phyloP scores from a whole-genome alignment of 1,284 basidiomycete genomes.

The Apiotrichum gracile region DNA sequence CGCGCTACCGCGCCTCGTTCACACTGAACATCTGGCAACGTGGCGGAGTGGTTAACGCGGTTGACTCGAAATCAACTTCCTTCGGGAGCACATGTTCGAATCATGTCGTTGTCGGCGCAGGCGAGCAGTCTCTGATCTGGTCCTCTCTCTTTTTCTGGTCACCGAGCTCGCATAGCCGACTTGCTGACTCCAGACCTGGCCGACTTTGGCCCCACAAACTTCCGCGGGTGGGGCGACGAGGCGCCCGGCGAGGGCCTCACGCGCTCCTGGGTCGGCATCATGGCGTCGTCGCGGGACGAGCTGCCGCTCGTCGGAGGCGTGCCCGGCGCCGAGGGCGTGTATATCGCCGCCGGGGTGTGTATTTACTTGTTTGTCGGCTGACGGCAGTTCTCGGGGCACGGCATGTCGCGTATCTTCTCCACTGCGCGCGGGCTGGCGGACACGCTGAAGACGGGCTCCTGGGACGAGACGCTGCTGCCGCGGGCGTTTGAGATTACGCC shows the following conservation, averaged over 20 bases:
- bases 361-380: not conserved
- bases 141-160: too few relatives aligned
- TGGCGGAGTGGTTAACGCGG: too few relatives aligned
- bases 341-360: conserved; percentile 16
- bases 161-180: too few relatives aligned
- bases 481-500: conserved; percentile 17
- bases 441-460: conserved; percentile 16
- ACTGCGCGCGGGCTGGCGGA: conserved; percentile 16
- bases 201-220: conserved; percentile 15
- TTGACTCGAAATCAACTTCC: too few relatives aligned
- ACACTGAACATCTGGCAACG: not conserved
- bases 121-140: too few relatives aligned
- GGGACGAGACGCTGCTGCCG: conserved; percentile 20
- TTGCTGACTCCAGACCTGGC: conserved; percentile 11
- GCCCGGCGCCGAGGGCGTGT: conserved; percentile 21
- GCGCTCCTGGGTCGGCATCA: conserved; percentile 25
- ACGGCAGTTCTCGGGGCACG: conserved; percentile 13
- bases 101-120: too few relatives aligned
- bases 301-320: conserved; percentile 28
- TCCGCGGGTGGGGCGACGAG: conserved; percentile 20
- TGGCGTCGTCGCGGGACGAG: conserved; percentile 18
- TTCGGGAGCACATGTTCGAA: too few relatives aligned
- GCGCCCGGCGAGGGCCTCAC: conserved; percentile 24
- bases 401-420: conserved; percentile 27
- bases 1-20: too few relatives aligned